phyloP scores from a whole-genome alignment of 805 yeast species.

The Candida patagonica region DNA sequence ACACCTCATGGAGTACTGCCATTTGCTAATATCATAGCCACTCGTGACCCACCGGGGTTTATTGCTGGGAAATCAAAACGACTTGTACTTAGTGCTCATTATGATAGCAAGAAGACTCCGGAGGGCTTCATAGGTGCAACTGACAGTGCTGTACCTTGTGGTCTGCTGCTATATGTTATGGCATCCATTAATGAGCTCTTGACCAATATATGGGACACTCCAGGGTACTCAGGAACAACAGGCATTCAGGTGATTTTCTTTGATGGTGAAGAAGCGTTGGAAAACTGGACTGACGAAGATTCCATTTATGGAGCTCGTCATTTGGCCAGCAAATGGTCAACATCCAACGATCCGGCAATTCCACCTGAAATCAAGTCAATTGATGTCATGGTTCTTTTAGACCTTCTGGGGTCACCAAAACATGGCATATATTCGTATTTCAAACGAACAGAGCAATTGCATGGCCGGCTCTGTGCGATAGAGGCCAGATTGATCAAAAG shows the following conservation, averaged over 20 bases:
- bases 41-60: constrained; percentile 19
- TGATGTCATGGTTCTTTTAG: constrained; percentile 41
- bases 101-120: constrained; percentile 42
- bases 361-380: constrained; percentile 25
- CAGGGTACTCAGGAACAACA: constrained; percentile 2
- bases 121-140: constrained; percentile 52
- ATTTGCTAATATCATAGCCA: constrained; percentile 27
- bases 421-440: constrained; percentile 36
- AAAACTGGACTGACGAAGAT: constrained; percentile 41
- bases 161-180: constrained; percentile 39
- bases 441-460: constrained; percentile 31
- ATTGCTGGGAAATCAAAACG: constrained; percentile 20
- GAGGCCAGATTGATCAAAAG: constrained; percentile 25
- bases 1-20: constrained; percentile 31
- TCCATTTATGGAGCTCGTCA: constrained; percentile 50
- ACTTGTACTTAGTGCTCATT: constrained; percentile 43
- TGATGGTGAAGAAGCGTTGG: constrained; percentile 57
- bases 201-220: constrained; percentile 16
- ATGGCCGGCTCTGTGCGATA: constrained; percentile 29
- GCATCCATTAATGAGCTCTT: constrained; percentile 20
- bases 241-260: constrained; percentile 45
- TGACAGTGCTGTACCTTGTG: constrained; percentile 53
- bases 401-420: constrained; percentile 38
- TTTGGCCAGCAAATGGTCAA: constrained; percentile 34
- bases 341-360: constrained; percentile 8